Evolutionary conservation across 768 basidiomycete species (phyloP), one percentile per base, ranked within the genome.

Genomic region (Leccinum imitatum): DNA sequence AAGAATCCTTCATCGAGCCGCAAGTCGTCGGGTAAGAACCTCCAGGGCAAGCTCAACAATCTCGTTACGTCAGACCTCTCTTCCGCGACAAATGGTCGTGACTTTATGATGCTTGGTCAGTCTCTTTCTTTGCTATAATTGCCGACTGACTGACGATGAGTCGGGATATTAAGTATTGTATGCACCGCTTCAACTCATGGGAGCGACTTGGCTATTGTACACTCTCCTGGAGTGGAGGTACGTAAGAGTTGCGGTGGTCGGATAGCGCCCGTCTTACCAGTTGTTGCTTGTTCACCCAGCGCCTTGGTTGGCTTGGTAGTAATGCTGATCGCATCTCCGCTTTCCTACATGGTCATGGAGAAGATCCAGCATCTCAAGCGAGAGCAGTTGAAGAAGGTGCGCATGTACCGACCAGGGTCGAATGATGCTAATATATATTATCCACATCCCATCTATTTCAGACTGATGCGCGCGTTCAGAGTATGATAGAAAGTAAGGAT

Each of bases 161-260:
- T 9, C 11, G 14, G 4, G 17, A 30, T 53, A 5, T 21, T 30
- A 9, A 54, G 56, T 57, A 3, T 50, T 57, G 8, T 39, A 13
- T 30, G 35, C 25, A 2, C 56, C 56, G n/a, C 51, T 57, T 37
- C 56, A 57, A 21, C 50, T 57, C 51, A 39, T 54, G 3, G 50
- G 33, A 21, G 25, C 50, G 2, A 57, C 50, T 15, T 57, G 56
- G 56, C 0, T 57, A 3, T 57, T 57, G 50, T 57, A 57, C 21
- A 57, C 50, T 6, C 56, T 57, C n/a, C 15, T 57, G 35, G 50
- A 25, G 13, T 57, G 56, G 56, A 57, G 56, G 56, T 57, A 30
- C n/a, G 51, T 1, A 4, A 7, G 6, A 37, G 8, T 39, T 10
- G 19, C 7, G n/a, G 1, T 30, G 11, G n/a, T 19, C 6, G 13